Base-by-base conservation (phyloP, 2,329 filamentous ascomycete genomes). In the Nothophoma quercina region DNA sequence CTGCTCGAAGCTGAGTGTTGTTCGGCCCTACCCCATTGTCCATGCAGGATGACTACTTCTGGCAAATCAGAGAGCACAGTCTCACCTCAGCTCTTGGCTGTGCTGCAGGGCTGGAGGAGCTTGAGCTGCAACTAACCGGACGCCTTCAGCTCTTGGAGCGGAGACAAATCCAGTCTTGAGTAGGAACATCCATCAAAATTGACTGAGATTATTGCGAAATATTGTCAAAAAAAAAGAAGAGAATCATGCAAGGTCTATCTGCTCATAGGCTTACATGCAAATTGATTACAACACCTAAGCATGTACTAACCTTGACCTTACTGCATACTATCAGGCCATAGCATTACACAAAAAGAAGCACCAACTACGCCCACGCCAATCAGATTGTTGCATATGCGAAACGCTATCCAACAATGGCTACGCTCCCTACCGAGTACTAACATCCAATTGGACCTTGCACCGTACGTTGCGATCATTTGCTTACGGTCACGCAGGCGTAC, bases 81-180 rank as follows among this genome's bases (percentile, higher is more conserved):
- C 38, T 63, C 28, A 60, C 55, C 52, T 56, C 57, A 52, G 57
- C 48, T 55, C 52, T 56, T 52, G 58, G 51, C 59, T 55, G 34
- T 54, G 36, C 35, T 44, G 25, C 54, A 51, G 48, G 50, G 54
- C 52, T 56, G 42, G 18, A 23, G 23, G 47, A 64, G 41, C 51
- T 51, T 19, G 33, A 19, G 9, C 39, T 35, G 29, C 44, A 42
- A 36, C 19, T 38, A 49, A 40, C 35, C 18, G 25, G 44, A 25
- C 23, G 13, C 13, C 19, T 25, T 56, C 32, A 47, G 41, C 36
- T 52, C n/a, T 21, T 8, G 15, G 10, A 30, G 7, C 21, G n/a
- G 23, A 18, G 9, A 2, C 5, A 1, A 1, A n/a, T 18, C n/a
- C n/a, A 6, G 2, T 16, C 2, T 23, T 18, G 9, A 16, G 8